These are phyloP conservation scores for Penicillium sp. DNA, from an alignment of 2,329 filamentous ascomycete genomes.

Conservation along the genomic window DNA sequence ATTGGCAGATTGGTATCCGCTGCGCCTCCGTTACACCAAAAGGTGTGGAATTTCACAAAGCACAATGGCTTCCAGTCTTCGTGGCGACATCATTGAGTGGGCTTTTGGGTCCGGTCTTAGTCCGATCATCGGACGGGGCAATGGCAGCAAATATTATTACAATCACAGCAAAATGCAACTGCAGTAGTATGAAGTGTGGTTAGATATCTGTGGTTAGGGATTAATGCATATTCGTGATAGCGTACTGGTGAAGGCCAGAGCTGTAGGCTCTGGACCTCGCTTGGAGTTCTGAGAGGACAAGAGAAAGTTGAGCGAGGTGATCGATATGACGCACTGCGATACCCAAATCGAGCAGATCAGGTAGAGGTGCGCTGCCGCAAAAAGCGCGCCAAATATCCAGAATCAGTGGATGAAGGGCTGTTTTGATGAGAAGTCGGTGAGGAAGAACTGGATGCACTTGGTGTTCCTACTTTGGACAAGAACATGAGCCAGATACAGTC, in stretches of 20 bases:
- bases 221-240: not conserved
- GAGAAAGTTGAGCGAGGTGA: not conserved
- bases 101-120: not conserved
- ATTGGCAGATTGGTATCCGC: not conserved
- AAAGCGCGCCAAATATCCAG: constrained; percentile 6
- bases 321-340: constrained; percentile 1
- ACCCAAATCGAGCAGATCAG: constrained; percentile 9
- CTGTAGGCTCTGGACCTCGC: not conserved
- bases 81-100: constrained; percentile 5
- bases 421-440: constrained; percentile 12
- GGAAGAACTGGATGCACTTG: constrained; percentile 3
- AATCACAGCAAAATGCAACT: not conserved
- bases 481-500: not conserved
- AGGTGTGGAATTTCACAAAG: not conserved
- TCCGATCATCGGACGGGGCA: constrained; percentile 13
- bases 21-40: not conserved
- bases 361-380: constrained; percentile 19
- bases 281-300: not conserved
- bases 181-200: not conserved
- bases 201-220: not conserved
- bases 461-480: not conserved
- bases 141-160: constrained; percentile 7
- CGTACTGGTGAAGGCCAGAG: not conserved
- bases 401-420: not conserved
- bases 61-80: not conserved